Evolutionary conservation across 1,284 basidiomycete species (phyloP), one percentile per base, ranked within the genome.

Genomic region (Somion occarium): DNA sequence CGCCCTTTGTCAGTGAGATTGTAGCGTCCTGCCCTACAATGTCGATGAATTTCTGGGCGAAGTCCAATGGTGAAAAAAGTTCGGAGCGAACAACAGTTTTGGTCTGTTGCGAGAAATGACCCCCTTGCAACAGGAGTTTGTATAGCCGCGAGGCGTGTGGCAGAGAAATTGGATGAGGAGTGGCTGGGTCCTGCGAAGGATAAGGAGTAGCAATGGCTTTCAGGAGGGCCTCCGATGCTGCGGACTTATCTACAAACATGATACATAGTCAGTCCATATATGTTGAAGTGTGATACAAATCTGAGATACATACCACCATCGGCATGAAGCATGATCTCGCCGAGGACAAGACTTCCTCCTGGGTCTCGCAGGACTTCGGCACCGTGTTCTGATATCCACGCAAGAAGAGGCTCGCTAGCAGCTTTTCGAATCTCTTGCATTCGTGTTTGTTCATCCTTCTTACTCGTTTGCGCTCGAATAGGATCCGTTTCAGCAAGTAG

Each of bases 81-180:
- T 69, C 58, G 1, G 73, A 65, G 18, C 70, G 67, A 4, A 75
- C 69, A 39, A 93, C 72, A 1, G 74, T 56, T 42, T 77, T 76
- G 2, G 80, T 78, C 0, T 75, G 65, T 41, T 82, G 83, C 52
- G 82, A 85, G 69, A 83, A 94, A 65, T 93, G 91, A 0, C 92
- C 92, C n/a, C 92, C 92, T 61, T 93, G 88, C 0, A 95, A 75
- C 11, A 94, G 79, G 0, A 82, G 84, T 68, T 95, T 94, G 76
- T 91, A 93, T 49, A 92, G 65, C 41, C 92, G 77, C 1, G 88
- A 85, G 1, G 84, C 80, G 64, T 91, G 89, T 0, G 91, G 80
- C 13, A 93, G 76, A 61, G 93, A 85, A 53, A 93, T 84, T 7
- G 79, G 75, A 65, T 93, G 90, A 0, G 77, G 76, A 2, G 60